Evolutionary conservation across 1,284 basidiomycete species (phyloP), one percentile per base, ranked within the genome.

Genomic region (Earliella scabrosa): DNA sequence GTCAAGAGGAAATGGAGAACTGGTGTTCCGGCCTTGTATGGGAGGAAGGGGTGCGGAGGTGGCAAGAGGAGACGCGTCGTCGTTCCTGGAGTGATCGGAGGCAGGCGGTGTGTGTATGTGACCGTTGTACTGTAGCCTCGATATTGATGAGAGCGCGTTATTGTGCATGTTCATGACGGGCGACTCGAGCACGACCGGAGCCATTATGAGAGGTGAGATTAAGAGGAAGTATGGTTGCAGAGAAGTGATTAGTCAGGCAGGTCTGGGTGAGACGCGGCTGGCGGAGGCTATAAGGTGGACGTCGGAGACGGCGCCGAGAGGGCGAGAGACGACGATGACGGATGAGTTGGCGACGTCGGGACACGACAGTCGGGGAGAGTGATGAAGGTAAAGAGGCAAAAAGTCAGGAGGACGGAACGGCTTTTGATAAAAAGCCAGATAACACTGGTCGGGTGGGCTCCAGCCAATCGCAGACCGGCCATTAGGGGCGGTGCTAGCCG

Each of bases 31-130:
- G 34, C 59, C 63, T 39, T 67, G 66, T 44, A 58, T 43, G 47
- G 63, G 45, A n/a, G 61, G 51, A 49, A 63, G 66, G 56, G 67
- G 62, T 45, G 68, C 63, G 26, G 69, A 63, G 24, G 69, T 56
- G 45, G 65, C 60, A 39, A 69, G 40, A 48, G 68, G 55, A 34
- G 66, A 61, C 32, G 65, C 58, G 26, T 67, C 66, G 54, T 69
- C 69, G 45, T 67, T 67, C 58, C 62, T 65, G 21, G 66, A 64
- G 53, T 70, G 71, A 63, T 71, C 69, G 54, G 70, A 69, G 13
- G 66, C 63, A 29, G 69, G 68, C 21, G 68, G 71, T 11, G 69
- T 68, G 63, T 68, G 69, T 52, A 72, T 68, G 58, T 67, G 68
- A 27, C 65, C 67, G 59, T 68, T 68, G 57, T 61, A 68, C 58